Conservation (phyloP, 306 rosid genomes). For the Vicia villosa region DNA sequence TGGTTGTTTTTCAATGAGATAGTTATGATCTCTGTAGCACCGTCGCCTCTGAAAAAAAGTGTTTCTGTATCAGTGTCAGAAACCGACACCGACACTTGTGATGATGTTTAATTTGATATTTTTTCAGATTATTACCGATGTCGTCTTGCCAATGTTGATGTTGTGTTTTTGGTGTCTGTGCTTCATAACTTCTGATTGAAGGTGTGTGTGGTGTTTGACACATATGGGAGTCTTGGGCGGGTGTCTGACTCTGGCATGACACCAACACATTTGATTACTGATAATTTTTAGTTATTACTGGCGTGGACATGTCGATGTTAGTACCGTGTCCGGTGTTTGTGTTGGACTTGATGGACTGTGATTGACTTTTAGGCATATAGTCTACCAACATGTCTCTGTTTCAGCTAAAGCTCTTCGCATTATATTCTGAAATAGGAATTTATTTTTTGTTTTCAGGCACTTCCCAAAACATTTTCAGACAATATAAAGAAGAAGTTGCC, state of each 20-base stretch:
- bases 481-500: constrained; percentile 63
- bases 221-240: neutral
- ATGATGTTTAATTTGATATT: too few species aligned
- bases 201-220: neutral
- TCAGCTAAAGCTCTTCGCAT: neutral
- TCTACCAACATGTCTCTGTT: neutral
- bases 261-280: neutral
- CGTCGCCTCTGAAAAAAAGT: too few species aligned
- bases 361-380: neutral
- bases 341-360: neutral
- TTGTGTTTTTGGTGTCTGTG: too few species aligned
- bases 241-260: neutral
- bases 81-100: too few species aligned
- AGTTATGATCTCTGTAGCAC: neutral
- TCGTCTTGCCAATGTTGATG: too few species aligned
- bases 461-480: constrained; percentile 57
- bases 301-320: neutral
- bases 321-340: neutral
- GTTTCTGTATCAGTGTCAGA: too few species aligned
- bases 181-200: neutral
- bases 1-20: neutral
- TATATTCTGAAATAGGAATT: constrained; percentile 11
- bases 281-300: neutral
- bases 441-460: constrained; percentile 50
- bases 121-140: too few species aligned